Conservation (phyloP, 768 basidiomycete species). For the Leccinum rimulosum region DNA sequence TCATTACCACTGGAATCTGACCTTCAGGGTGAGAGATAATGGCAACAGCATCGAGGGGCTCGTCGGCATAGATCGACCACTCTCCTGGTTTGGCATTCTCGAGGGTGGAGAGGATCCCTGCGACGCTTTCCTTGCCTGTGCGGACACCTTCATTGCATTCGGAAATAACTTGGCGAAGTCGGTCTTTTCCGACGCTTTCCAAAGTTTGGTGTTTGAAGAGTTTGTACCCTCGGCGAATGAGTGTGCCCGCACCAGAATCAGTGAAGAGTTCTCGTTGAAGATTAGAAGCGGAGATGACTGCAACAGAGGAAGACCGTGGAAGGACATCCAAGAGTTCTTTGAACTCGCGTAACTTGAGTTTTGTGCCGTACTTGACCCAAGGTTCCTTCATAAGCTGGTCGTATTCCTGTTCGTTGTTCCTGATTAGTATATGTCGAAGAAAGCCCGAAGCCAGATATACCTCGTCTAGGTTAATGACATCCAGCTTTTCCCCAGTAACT, state of each 20-base stretch:
- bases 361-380: slow-evolving; percentile 99
- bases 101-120: slow-evolving; percentile 61
- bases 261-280: slow-evolving; percentile 99
- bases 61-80: slow-evolving; percentile 97
- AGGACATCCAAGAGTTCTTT: slow-evolving; percentile 98
- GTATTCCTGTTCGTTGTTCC: slow-evolving; percentile 65
- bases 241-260: slow-evolving; percentile 95
- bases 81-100: slow-evolving; percentile 77
- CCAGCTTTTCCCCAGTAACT: slow-evolving; percentile 92
- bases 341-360: slow-evolving; percentile 98
- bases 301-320: slow-evolving; percentile 96
- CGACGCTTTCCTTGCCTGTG: slow-evolving; percentile 78
- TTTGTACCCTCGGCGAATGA: slow-evolving; percentile 97
- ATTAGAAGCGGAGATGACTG: slow-evolving; percentile 90
- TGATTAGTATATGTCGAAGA: not conserved
- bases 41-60: slow-evolving; percentile 92
- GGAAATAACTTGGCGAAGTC: slow-evolving; percentile 91
- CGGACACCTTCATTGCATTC: slow-evolving; percentile 94
- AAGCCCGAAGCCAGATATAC: slow-evolving; percentile 34
- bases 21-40: slow-evolving; percentile 90
- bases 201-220: slow-evolving; percentile 86
- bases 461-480: slow-evolving; percentile 97
- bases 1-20: slow-evolving; percentile 88
- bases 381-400: slow-evolving; percentile 95
- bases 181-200: slow-evolving; percentile 85